Evolutionary conservation across 2,329 filamentous ascomycete genomes (phyloP), one percentile per base, ranked within the genome.

Genomic region (Herpomyces periplanetae): DNA sequence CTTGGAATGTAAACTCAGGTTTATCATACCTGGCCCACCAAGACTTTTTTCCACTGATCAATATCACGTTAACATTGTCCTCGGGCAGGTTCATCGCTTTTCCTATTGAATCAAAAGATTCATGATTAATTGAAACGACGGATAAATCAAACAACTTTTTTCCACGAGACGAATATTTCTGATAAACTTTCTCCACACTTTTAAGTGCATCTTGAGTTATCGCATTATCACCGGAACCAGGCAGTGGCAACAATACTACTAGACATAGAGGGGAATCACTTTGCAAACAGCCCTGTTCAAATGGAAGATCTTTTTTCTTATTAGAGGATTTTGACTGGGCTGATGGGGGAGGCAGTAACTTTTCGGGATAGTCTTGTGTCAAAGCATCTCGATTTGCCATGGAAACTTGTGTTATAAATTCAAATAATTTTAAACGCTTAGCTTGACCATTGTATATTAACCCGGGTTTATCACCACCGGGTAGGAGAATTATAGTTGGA

Each of bases 81-180:
- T 39, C 36, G 2, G 32, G 32, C 2, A 88, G 44, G 1, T 44
- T 49, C 8, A 88, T 51, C n/a, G 47, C 42, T 15, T 46, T 40
- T 21, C 56, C 44, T 3, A 75, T 36, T 3, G 37, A 34, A 2
- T 41, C 36, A 1, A 50, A 49, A 4, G 47, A 47, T n/a, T 45
- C 37, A 27, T 62, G 62, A 14, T 47, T 42, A 16, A 43, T 43
- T 6, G 66, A 51, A 0, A 91, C 45, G 19, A 59, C 55, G 34
- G 62, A 75, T 39, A 87, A 63, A 10, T 73, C 69, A 44, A 91
- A 85, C 1, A 73, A 41, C 22, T 59, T 55, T 13, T 52, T 51
- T 20, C 58, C 47, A 18, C 48, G 47, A 26, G 55, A 44, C 13
- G 50, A 42, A 32, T 85, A 56, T 39, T 73, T 84, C 36, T 62